Percentiles rank a stretch among this genome's conserved stretches.
These are phyloP conservation scores for Rhizoclosmatium globosum DNA, from an alignment of 192 early-diverging fungal genomes.

Conservation along the genomic window DNA sequence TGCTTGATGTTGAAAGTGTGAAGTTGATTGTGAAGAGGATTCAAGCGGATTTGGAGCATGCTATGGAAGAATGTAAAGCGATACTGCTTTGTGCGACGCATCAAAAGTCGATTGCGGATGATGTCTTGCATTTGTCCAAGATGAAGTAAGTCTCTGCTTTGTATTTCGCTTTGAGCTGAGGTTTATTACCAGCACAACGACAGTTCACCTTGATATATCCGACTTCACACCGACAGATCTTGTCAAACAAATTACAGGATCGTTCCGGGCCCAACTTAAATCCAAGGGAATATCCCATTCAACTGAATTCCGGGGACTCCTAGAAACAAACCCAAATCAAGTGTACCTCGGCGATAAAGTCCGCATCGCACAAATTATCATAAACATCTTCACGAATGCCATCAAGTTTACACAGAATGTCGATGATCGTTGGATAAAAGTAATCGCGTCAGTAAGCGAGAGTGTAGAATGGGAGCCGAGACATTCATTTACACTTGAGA, in stretches of 20 bases:
- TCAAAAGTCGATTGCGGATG: conserved; percentile 14
- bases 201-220: conserved; percentile 27
- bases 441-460: neutral
- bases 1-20: neutral
- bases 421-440: neutral
- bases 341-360: conserved; percentile 58
- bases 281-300: conserved; percentile 40
- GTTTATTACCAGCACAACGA: conserved; percentile 37
- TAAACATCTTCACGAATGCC: conserved; percentile 65
- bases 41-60: neutral
- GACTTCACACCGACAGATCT: conserved; percentile 33
- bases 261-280: conserved; percentile 39
- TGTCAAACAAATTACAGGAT: conserved; percentile 25
- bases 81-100: conserved; percentile 20
- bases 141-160: conserved; percentile 24
- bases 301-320: conserved; percentile 48
- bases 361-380: conserved; percentile 54
- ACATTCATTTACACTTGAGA: conserved; percentile 37
- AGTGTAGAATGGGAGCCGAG: neutral
- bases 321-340: conserved; percentile 46
- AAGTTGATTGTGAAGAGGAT: conserved; percentile 10
- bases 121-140: conserved; percentile 23
- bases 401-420: conserved; percentile 62
- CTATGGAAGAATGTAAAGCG: conserved; percentile 35
- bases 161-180: conserved; percentile 30